These are phyloP conservation scores for Artemisia annua DNA, from an alignment of 129 eudicot genomes.

Conservation along the genomic window DNA sequence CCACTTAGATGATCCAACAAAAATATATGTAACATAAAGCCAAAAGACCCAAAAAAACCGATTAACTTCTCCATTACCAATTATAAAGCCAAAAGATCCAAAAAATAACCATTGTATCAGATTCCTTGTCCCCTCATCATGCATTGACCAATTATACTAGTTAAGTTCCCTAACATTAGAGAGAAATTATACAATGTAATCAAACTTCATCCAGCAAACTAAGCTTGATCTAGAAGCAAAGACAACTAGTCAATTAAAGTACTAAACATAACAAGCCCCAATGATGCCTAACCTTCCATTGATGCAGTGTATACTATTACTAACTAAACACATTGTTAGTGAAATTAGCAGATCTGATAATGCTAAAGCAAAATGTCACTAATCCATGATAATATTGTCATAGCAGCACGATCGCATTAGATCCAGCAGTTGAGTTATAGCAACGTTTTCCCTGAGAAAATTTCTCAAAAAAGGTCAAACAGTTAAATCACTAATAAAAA, in stretches of 20 bases:
- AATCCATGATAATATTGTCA: too few relatives aligned
- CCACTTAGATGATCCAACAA: too few relatives aligned
- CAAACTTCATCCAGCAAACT: too few relatives aligned
- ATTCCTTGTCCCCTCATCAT: neutral
- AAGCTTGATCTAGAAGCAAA: slow-evolving; percentile 3
- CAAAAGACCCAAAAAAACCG: too few relatives aligned
- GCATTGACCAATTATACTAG: neutral
- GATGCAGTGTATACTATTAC: neutral
- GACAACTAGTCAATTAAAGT: slow-evolving; percentile 11
- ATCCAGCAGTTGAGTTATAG: slow-evolving; percentile 1
- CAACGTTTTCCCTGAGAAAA: too few relatives aligned
- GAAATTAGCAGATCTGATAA: slow-evolving; percentile 12
- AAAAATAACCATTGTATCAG: neutral
- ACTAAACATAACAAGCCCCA: too few relatives aligned
- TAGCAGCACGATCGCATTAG: slow-evolving; percentile 3
- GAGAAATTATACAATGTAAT: neutral
- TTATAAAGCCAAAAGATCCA: too few relatives aligned
- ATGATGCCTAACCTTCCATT: neutral
- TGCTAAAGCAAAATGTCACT: neutral
- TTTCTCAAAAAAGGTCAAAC: too few relatives aligned
- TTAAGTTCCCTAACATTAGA: neutral
- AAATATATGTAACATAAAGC: too few relatives aligned
- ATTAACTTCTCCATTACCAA: neutral
- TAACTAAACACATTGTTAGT: neutral
- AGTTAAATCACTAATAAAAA: too few relatives aligned